phyloP scores from a whole-genome alignment of 495 filamentous ascomycete genomes.

The Annulohypoxylon nitens region DNA sequence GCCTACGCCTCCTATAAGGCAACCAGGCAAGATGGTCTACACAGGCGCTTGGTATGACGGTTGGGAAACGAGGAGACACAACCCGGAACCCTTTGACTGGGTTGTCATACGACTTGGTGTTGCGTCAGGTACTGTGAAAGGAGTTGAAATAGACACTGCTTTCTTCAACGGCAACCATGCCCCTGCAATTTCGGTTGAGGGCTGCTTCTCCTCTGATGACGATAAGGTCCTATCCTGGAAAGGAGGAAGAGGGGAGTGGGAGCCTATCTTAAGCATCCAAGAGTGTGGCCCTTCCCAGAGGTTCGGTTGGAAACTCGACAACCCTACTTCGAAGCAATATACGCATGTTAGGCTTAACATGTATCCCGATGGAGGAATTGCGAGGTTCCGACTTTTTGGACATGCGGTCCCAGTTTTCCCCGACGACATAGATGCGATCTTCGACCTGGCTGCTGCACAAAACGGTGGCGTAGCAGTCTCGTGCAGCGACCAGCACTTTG shows the following conservation, averaged over 20 bases:
- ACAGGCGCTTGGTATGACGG: slow-evolving; percentile 95
- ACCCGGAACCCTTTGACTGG: slow-evolving; percentile 83
- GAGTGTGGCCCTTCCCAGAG: slow-evolving; percentile 81
- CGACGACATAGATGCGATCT: slow-evolving; percentile 68
- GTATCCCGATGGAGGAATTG: slow-evolving; percentile 97
- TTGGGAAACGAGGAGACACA: slow-evolving; percentile 94
- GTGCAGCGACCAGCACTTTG: slow-evolving; percentile 90
- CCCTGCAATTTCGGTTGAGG: slow-evolving; percentile 85
- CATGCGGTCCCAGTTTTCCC: slow-evolving; percentile 80
- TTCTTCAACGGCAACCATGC: slow-evolving; percentile 92
- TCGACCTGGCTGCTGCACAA: slow-evolving; percentile 86
- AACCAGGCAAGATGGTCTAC: slow-evolving; percentile 84
- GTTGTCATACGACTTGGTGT: slow-evolving; percentile 85
- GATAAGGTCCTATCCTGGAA: slow-evolving; percentile 71
- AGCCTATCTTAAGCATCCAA: slow-evolving; percentile 75
- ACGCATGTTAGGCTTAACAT: slow-evolving; percentile 89
- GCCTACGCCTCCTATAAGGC: slow-evolving; percentile 78
- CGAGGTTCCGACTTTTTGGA: slow-evolving; percentile 85
- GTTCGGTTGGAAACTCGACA: slow-evolving; percentile 80
- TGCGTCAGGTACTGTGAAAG: slow-evolving; percentile 77
- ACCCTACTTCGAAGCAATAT: slow-evolving; percentile 72
- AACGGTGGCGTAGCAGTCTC: slow-evolving; percentile 82
- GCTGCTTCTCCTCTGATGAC: slow-evolving; percentile 72
- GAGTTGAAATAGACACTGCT: slow-evolving; percentile 88
- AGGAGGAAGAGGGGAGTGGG: slow-evolving; percentile 73